phyloP scores from a whole-genome alignment of 1,139 yeast genomes.

The Candida frijolesensis region DNA sequence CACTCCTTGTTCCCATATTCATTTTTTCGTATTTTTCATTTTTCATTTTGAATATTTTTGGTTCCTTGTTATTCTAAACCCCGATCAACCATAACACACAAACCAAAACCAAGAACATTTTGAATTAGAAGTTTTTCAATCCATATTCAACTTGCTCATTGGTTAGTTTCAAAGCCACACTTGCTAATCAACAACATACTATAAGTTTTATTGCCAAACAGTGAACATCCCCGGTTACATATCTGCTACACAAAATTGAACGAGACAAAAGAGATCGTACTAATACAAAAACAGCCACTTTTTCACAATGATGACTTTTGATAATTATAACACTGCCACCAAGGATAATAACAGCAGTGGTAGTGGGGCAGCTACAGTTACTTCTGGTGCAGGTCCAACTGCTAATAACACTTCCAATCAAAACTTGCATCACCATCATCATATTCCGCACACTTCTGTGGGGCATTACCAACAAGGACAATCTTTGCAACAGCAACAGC shows the following conservation, averaged over 20 bases:
- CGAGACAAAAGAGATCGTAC: neutral
- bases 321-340: constrained; percentile 2
- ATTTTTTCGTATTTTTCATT: neutral
- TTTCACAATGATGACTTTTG: constrained; percentile 8
- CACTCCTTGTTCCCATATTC: neutral
- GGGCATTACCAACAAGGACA: constrained; percentile 1
- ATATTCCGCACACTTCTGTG: neutral
- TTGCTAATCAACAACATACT: too few relatives aligned
- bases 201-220: too few relatives aligned
- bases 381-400: neutral
- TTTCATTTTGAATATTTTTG: neutral
- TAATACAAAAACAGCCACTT: neutral
- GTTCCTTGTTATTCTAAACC: neutral
- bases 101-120: too few relatives aligned
- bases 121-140: too few relatives aligned
- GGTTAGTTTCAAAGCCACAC: too few relatives aligned
- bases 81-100: neutral
- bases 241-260: neutral
- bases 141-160: too few relatives aligned
- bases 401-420: neutral
- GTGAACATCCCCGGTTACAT: too few relatives aligned
- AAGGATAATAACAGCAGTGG: neutral
- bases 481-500: constrained; percentile 1
- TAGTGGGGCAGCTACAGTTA: neutral
- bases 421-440: neutral